These are phyloP conservation scores for Quercus berberidifolia DNA, from an alignment of 306 rosid species.

Conservation along the genomic window DNA sequence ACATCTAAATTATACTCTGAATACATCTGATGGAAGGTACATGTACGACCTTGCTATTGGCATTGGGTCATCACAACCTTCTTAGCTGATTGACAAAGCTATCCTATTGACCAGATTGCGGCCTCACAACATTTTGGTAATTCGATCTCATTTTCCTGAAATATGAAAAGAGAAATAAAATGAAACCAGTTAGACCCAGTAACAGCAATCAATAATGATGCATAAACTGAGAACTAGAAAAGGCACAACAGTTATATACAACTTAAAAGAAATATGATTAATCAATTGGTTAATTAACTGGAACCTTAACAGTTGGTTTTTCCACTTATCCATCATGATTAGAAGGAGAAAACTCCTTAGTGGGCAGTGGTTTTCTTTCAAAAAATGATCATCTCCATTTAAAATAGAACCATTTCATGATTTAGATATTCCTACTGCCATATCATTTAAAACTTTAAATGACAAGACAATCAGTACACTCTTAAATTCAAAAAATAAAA, in stretches of 20 bases:
- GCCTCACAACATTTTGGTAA: slow-evolving; percentile 44
- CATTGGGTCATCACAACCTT: slow-evolving; percentile 4
- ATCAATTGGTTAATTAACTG: neutral
- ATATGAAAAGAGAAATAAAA: neutral
- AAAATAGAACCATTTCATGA: too few species aligned
- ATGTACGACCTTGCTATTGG: slow-evolving; percentile 1
- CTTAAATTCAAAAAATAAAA: too few species aligned
- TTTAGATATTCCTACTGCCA: too few species aligned
- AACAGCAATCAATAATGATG: neutral
- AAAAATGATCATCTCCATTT: too few species aligned
- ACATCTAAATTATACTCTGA: neutral
- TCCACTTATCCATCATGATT: too few species aligned
- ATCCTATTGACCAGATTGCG: slow-evolving; percentile 33
- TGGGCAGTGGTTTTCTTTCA: too few species aligned
- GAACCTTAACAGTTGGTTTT: too few species aligned
- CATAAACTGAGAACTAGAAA: neutral
- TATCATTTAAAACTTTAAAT: too few species aligned
- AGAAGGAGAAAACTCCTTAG: too few species aligned
- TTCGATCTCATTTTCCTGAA: slow-evolving; percentile 73
- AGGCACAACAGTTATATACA: neutral
- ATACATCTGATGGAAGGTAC: neutral
- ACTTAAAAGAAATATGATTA: neutral
- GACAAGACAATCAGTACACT: too few species aligned
- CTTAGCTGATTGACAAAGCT: slow-evolving; percentile 27
- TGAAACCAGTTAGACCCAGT: slow-evolving; percentile 2